Base-by-base conservation (phyloP, 495 filamentous ascomycete species). In the Penicillium cataractarum region DNA sequence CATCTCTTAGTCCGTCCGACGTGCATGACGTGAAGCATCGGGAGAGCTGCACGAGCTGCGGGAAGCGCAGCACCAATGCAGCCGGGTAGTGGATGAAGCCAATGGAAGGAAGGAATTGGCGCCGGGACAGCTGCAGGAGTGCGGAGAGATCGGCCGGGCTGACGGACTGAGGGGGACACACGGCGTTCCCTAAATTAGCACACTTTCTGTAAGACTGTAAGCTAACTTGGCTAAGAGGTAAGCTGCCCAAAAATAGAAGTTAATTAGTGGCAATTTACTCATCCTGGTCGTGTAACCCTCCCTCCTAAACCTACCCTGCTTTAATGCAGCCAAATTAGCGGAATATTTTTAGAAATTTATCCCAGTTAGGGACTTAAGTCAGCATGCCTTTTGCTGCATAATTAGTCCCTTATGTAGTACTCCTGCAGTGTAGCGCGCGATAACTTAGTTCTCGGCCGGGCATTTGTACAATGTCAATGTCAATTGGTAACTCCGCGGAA, bases 171-270 rank as follows among this genome's bases (percentile, higher is more conserved):
- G 7, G 31, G 10, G 31, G 10, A 10, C 33, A 13, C 33, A 35
- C 9, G 33, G 53, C 63, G 51, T 63, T 58, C 62, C 67, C 58
- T 70, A n/a, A 72, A 72, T 70, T 72, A 70, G 67, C 50, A 55
- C 46, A n/a, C 46, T 13, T 50, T 48, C 10, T 3, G 2, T 7
- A 9, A 44, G 7, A 19, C 9, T 10, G 5, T 53, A 52, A 54
- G 22, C 57, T 56, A 21, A 21, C 17, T n/a, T n/a, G n/a, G n/a
- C n/a, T 0, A 46, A 46, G 42, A 15, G 9, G n/a, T n/a, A n/a
- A 52, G 24, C 6, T 29, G 2, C 10, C 40, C 63, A 42, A 65
- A 68, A 71, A 72, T 72, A 72, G 70, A 60, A 61, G 55, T 58
- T 24, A 71, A 66, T 70, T 72, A 70, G 55, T 55, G n/a, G 7